Percentiles rank a stretch among this genome's conserved stretches.
These are phyloP conservation scores for Cordia subcordata DNA, from an alignment of 257 asterid genomes.

Conservation along the genomic window DNA sequence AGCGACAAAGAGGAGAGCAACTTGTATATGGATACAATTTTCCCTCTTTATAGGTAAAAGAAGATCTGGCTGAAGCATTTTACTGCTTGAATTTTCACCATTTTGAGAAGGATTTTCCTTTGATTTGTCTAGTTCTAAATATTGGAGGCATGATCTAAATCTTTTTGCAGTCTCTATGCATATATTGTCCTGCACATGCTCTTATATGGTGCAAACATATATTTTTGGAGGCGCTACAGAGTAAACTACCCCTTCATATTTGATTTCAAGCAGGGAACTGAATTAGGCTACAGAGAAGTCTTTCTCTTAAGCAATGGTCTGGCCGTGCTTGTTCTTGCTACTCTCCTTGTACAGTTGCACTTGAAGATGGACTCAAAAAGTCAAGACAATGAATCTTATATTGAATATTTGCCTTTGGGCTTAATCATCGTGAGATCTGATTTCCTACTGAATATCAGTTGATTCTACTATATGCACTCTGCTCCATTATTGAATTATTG, in stretches of 20 bases:
- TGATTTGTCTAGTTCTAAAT: neutral
- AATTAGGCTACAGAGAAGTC: slow-evolving; percentile 68
- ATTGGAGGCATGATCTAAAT: slow-evolving; percentile 12
- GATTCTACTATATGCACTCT: slow-evolving; percentile 8
- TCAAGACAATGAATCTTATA: slow-evolving; percentile 33
- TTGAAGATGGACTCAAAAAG: slow-evolving; percentile 51
- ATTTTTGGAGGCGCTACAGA: slow-evolving; percentile 77
- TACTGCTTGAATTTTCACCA: neutral
- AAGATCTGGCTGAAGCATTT: neutral
- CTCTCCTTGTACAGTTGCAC: slow-evolving; percentile 65
- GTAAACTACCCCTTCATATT: slow-evolving; percentile 84
- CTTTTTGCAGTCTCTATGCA: slow-evolving; percentile 59
- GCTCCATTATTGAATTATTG: slow-evolving; percentile 8
- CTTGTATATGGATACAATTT: slow-evolving; percentile 47
- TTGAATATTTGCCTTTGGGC: slow-evolving; percentile 71
- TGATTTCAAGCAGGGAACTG: slow-evolving; percentile 78
- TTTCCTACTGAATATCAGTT: slow-evolving; percentile 7
- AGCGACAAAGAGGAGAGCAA: slow-evolving; percentile 36
- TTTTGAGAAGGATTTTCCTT: neutral
- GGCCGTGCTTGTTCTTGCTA: slow-evolving; percentile 57
- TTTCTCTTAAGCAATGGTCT: slow-evolving; percentile 73
- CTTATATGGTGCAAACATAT: slow-evolving; percentile 65
- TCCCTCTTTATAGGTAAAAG: slow-evolving; percentile 72
- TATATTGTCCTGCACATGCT: slow-evolving; percentile 71
- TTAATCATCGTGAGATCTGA: slow-evolving; percentile 48